These are phyloP conservation scores for Pichia kluyveri DNA, from an alignment of 805 yeast genomes.

Conservation along the genomic window DNA sequence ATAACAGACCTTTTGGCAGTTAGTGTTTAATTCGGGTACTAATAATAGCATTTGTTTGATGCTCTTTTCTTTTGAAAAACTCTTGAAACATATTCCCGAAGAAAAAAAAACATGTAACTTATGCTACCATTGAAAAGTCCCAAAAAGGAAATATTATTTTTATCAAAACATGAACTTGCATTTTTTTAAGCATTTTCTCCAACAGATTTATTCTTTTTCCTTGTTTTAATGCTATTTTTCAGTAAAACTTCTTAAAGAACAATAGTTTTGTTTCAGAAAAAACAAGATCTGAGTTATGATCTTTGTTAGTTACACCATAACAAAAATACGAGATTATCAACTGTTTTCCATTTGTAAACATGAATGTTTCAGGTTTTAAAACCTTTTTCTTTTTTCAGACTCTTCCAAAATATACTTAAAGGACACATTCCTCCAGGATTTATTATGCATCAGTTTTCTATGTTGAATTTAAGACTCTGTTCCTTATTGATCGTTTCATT, in stretches of 20 bases:
- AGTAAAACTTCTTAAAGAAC: too few species aligned
- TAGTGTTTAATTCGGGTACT: too few species aligned
- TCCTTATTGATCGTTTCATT: not conserved
- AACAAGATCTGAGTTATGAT: too few species aligned
- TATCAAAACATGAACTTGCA: not conserved
- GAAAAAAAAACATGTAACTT: not conserved
- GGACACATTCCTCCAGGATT: not conserved
- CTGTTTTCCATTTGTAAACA: too few species aligned
- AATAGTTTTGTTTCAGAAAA: too few species aligned
- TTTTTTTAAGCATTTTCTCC: not conserved
- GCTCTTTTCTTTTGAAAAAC: too few species aligned
- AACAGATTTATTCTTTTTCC: not conserved
- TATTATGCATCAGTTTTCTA: not conserved
- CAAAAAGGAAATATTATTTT: slow-evolving; percentile 2
- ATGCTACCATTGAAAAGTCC: slow-evolving; percentile 3
- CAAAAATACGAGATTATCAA: too few species aligned
- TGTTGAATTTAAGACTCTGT: not conserved
- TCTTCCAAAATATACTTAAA: not conserved
- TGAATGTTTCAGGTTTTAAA: not conserved
- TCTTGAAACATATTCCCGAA: not conserved
- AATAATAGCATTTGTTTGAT: too few species aligned
- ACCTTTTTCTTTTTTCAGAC: not conserved
- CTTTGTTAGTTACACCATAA: not conserved
- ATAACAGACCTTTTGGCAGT: too few species aligned
- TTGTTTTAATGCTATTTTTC: not conserved